Conservation (phyloP, 148 eudicot species). For the Camellia lanceoleosa region DNA sequence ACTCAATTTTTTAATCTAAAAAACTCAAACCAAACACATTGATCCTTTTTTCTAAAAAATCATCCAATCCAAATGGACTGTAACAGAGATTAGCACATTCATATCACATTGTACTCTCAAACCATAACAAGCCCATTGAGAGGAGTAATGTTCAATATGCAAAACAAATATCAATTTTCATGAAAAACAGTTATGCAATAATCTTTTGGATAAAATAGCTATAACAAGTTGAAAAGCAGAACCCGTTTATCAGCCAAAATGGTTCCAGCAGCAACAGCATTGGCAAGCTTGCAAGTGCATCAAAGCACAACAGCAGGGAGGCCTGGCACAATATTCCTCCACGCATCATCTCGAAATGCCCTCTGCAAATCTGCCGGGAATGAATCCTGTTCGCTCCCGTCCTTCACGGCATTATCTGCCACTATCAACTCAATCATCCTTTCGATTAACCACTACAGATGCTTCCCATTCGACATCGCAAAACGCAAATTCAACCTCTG, state of each 20-base stretch:
- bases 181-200: background rate
- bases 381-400: slow-evolving; percentile 76
- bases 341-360: slow-evolving; percentile 80
- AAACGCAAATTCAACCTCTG: slow-evolving; percentile 86
- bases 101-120: background rate
- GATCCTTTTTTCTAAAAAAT: too few relatives aligned
- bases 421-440: slow-evolving; percentile 92
- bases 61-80: too few relatives aligned
- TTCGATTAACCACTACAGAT: slow-evolving; percentile 87
- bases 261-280: slow-evolving; percentile 66
- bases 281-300: slow-evolving; percentile 71
- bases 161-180: background rate
- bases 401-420: slow-evolving; percentile 71
- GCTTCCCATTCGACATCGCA: slow-evolving; percentile 68
- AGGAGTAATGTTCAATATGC: background rate
- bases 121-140: background rate
- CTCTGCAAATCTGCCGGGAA: slow-evolving; percentile 79
- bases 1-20: too few relatives aligned
- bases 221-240: slow-evolving; percentile 9
- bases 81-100: background rate
- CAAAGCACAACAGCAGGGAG: slow-evolving; percentile 69
- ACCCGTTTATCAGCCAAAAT: slow-evolving; percentile 77
- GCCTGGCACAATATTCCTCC: slow-evolving; percentile 84
- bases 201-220: background rate
- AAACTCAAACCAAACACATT: too few relatives aligned